Conservation (phyloP, 2,329 filamentous ascomycete genomes). For the Chaetothyriales sp. region DNA sequence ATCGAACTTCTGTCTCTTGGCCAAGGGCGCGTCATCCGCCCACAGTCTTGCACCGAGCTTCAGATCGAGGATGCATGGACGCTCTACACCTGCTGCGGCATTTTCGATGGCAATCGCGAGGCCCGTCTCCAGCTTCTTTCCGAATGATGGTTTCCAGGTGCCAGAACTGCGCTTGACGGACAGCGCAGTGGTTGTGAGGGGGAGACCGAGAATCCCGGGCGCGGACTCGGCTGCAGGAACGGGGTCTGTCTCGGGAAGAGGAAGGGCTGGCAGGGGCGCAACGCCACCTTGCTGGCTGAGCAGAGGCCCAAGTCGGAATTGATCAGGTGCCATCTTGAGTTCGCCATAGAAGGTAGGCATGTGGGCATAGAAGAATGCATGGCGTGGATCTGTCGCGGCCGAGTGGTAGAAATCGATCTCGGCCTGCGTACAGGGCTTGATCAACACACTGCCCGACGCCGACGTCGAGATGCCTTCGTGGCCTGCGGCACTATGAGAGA, state of each 20-base stretch:
- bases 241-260: slow-evolving; percentile 34
- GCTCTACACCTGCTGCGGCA: slow-evolving; percentile 62
- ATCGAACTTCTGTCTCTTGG: slow-evolving; percentile 19
- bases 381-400: slow-evolving; percentile 36
- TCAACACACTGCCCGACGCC: slow-evolving; percentile 67
- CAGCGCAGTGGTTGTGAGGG: slow-evolving; percentile 12
- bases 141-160: slow-evolving; percentile 37
- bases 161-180: slow-evolving; percentile 10
- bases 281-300: slow-evolving; percentile 35
- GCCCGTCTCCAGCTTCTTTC: slow-evolving; percentile 58
- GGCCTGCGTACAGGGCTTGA: slow-evolving; percentile 78
- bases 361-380: slow-evolving; percentile 61
- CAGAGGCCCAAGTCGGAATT: slow-evolving; percentile 32
- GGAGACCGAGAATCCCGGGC: slow-evolving; percentile 3
- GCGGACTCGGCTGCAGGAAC: slow-evolving; percentile 2
- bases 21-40: slow-evolving; percentile 53
- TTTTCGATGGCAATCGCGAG: slow-evolving; percentile 77
- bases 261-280: slow-evolving; percentile 26
- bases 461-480: slow-evolving; percentile 78
- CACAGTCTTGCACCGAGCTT: slow-evolving; percentile 81
- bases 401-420: slow-evolving; percentile 87
- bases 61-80: slow-evolving; percentile 81
- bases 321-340: slow-evolving; percentile 28
- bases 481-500: slow-evolving; percentile 34
- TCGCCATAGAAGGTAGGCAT: slow-evolving; percentile 80